A percentile compares a stretch with the other conserved stretches of the same genome.
Conservation (phyloP, 371 early-diverging fungal species). For the Chytridium lagenaria region DNA sequence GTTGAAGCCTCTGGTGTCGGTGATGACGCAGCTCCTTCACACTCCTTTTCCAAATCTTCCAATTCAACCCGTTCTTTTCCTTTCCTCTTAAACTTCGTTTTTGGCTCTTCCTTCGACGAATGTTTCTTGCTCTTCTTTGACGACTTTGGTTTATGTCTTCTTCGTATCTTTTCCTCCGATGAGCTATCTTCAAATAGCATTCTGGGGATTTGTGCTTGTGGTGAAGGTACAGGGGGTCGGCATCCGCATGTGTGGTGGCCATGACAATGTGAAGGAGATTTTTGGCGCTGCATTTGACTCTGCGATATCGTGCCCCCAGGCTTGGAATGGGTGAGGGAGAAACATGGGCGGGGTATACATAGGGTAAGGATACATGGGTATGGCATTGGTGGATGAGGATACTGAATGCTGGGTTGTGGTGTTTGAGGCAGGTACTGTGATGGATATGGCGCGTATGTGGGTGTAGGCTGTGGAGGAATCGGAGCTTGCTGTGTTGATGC, state of each 20-base stretch:
- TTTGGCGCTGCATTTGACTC: background rate
- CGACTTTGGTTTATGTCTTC: background rate
- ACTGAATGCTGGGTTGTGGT: background rate
- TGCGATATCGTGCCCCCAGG: background rate
- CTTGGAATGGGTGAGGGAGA: slow-evolving; percentile 10
- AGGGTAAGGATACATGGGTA: slow-evolving; percentile 9
- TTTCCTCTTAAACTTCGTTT: background rate
- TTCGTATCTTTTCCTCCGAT: background rate
- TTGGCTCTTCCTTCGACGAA: background rate
- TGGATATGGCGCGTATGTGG: background rate
- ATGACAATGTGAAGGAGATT: background rate
- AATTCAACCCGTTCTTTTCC: too few relatives aligned
- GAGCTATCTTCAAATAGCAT: background rate
- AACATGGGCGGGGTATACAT: slow-evolving; percentile 2
- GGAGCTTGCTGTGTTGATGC: background rate
- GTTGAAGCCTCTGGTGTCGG: too few relatives aligned
- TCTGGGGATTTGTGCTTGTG: background rate
- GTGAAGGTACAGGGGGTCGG: background rate
- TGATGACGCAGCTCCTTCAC: too few relatives aligned
- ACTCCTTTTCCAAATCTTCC: too few relatives aligned
- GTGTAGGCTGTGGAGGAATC: background rate
- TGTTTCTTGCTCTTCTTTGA: background rate
- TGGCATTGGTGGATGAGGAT: background rate
- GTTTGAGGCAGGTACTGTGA: background rate
- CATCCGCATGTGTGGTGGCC: slow-evolving; percentile 15